Evolutionary conservation across 352 stramenopile genomes (phyloP).

Genomic region (Phytophthora pseudosyringae): DNA sequence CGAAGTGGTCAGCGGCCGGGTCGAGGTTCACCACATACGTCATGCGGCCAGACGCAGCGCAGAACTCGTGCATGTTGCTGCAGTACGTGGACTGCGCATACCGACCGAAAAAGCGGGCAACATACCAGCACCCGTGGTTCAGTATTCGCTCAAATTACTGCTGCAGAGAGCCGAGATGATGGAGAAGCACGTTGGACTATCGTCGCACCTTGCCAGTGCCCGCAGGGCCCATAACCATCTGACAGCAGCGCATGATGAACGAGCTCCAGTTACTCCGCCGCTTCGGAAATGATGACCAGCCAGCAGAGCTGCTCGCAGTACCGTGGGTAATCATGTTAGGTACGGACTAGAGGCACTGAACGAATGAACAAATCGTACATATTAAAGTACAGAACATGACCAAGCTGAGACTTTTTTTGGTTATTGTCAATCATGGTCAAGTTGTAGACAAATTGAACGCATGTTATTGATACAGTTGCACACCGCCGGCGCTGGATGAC

Average conservation of each 20-base stretch:
- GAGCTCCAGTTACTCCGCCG: conserved; percentile 21
- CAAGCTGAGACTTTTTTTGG: neutral
- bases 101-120: conserved; percentile 13
- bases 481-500: conserved; percentile 14
- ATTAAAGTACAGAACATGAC: neutral
- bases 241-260: conserved; percentile 84
- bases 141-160: conserved; percentile 20
- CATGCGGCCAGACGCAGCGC: conserved; percentile 80
- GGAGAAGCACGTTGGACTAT: neutral
- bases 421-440: neutral
- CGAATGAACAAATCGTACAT: neutral
- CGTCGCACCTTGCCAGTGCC: conserved; percentile 88
- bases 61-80: conserved; percentile 94
- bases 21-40: conserved; percentile 98
- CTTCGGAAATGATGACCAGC: conserved; percentile 30
- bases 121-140: conserved; percentile 13
- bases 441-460: conserved; percentile 4
- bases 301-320: conserved; percentile 4
- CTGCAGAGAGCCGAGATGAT: conserved; percentile 1
- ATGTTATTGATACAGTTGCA: conserved; percentile 37
- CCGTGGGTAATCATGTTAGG: conserved; percentile 8
- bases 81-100: conserved; percentile 89
- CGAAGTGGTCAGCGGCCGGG: conserved; percentile 92
- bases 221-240: conserved; percentile 92
- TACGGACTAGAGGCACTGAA: conserved; percentile 11